Base-by-base conservation (phyloP, 176 grass and related monocot species). In the Echinochloa phyllopogon region DNA sequence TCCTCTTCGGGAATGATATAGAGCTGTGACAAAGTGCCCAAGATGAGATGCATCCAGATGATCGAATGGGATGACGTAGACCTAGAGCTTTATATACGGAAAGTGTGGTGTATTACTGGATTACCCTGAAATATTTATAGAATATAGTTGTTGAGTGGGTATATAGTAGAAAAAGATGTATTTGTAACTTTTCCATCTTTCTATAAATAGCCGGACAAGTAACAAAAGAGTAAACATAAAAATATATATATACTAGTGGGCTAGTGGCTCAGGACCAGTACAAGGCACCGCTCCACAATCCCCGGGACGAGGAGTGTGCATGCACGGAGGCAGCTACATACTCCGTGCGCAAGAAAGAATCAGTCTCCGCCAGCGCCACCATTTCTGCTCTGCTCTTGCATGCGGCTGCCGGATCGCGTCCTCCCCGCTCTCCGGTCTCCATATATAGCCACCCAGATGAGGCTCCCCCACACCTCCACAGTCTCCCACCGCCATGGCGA, bases 341-440 rank as follows among this genome's bases (percentile, higher is more conserved):
- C 55, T 57, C 0, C 20, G 20, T 64, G 15, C 6, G n/a, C 37
- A 56, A 81, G 37, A 52, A 51, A 53, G 74, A 88, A 83, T 25
- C 25, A 74, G 87, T 88, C 75, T 49, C 4, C 29, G 29, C 29
- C 47, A 41, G 14, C n/a, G 55, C 83, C 71, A n/a, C 71, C 24
- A 80, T 89, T 89, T 81, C 40, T 81, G 83, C 64, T 51, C 77
- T 62, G 64, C 37, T 82, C 77, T 6, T 75, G 83, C 88, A 89
- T 85, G 82, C 42, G 7, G 40, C 82, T 23, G 51, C 77, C 47
- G 50, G 77, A 55, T 63, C 63, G 10, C 27, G 65, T 24, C 37
- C 70, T 3, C 3, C 24, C 38, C 36, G 37, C 49, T 18, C 13
- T 10, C 39, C 18, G 5, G 15, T 2, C 43, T 64, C 63, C 65